A percentile compares a stretch with the other conserved stretches of the same genome.
These are phyloP conservation scores for Pseudogymnoascus sp. DNA, from an alignment of 2,329 filamentous ascomycete species.

Conservation along the genomic window DNA sequence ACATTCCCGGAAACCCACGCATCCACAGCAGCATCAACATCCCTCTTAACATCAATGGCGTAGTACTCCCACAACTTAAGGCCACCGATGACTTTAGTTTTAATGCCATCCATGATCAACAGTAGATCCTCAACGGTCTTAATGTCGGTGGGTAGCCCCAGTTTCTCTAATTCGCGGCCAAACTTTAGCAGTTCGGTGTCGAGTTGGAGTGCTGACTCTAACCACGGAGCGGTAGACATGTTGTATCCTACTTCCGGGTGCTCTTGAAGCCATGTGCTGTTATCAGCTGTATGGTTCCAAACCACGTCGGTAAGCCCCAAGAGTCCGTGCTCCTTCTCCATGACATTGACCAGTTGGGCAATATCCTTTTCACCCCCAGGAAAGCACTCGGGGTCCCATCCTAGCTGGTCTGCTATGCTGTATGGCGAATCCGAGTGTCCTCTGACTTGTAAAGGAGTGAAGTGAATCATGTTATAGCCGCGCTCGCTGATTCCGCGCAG, in stretches of 20 bases:
- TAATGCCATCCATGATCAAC: conserved; percentile 76
- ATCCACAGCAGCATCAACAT: conserved; percentile 60
- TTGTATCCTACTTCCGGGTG: conserved; percentile 97
- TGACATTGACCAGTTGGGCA: conserved; percentile 63
- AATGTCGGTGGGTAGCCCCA: conserved; percentile 70
- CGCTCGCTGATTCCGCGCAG: conserved; percentile 79
- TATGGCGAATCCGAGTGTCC: conserved; percentile 93
- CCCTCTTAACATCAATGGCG: conserved; percentile 67
- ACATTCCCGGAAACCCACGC: conserved; percentile 61
- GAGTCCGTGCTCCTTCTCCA: conserved; percentile 78
- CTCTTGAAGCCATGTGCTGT: conserved; percentile 86
- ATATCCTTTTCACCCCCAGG: conserved; percentile 80
- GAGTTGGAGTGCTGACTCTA: conserved; percentile 67
- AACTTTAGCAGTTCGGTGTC: conserved; percentile 64
- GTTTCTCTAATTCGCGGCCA: conserved; percentile 50
- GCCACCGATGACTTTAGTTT: conserved; percentile 67
- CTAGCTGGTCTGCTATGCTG: conserved; percentile 87
- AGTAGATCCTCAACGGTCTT: conserved; percentile 64
- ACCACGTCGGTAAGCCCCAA: conserved; percentile 92
- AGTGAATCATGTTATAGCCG: conserved; percentile 98
- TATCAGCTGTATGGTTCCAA: conserved; percentile 95
- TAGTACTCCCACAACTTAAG: conserved; percentile 93
- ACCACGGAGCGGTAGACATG: conserved; percentile 75
- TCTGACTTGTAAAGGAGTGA: conserved; percentile 84
- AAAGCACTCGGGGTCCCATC: conserved; percentile 76